These are phyloP conservation scores for Cucurbita maxima DNA, from an alignment of 306 rosid species.

Conservation along the genomic window DNA sequence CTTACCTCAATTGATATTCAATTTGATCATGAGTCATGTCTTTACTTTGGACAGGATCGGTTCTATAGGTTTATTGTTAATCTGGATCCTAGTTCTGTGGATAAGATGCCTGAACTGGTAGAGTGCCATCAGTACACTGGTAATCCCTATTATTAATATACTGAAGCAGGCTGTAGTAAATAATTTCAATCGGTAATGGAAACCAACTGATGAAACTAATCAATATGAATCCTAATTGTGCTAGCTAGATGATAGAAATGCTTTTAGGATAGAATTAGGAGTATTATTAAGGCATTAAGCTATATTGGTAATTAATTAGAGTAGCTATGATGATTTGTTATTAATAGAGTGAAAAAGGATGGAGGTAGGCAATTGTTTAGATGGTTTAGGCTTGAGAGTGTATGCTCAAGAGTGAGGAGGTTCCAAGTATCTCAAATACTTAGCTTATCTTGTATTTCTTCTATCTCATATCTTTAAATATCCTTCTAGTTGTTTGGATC, in stretches of 20 bases:
- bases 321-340: background rate
- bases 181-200: background rate
- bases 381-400: background rate
- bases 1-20: background rate
- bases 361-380: background rate
- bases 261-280: background rate
- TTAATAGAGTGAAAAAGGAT: background rate
- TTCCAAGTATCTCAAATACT: background rate
- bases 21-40: background rate
- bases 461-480: background rate
- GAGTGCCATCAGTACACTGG: background rate
- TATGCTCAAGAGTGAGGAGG: background rate
- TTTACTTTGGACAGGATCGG: background rate
- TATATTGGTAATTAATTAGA: background rate
- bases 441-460: background rate
- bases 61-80: background rate
- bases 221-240: background rate
- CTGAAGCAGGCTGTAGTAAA: background rate
- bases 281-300: background rate
- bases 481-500: background rate
- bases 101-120: background rate
- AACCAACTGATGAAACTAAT: background rate
- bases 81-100: background rate
- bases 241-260: background rate
- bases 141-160: background rate